phyloP scores from a whole-genome alignment of 1,139 yeast species.

The Petasospora fabianii region DNA sequence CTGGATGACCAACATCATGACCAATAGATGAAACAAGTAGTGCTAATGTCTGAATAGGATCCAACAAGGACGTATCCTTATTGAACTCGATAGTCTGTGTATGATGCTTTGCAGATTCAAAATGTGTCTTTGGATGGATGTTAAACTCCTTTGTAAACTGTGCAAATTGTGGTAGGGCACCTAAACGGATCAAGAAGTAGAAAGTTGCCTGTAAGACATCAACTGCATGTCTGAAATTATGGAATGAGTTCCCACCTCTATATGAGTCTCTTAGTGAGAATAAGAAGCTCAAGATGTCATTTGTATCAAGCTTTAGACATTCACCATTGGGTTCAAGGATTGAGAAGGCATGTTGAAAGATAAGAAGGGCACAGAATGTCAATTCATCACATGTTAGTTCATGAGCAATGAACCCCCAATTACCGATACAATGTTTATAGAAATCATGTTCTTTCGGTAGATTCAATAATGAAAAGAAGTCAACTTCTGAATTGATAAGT shows the following conservation, averaged over 20 bases:
- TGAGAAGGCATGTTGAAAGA: slow-evolving; percentile 47
- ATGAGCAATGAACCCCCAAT: slow-evolving; percentile 66
- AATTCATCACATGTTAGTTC: slow-evolving; percentile 65
- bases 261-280: slow-evolving; percentile 71
- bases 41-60: slow-evolving; percentile 50
- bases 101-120: background rate
- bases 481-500: slow-evolving; percentile 37
- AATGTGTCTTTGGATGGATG: slow-evolving; percentile 17
- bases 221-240: slow-evolving; percentile 91
- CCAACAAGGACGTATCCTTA: slow-evolving; percentile 28
- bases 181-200: slow-evolving; percentile 51
- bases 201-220: slow-evolving; percentile 93
- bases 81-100: slow-evolving; percentile 4
- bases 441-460: slow-evolving; percentile 23
- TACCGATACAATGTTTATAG: slow-evolving; percentile 30
- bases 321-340: slow-evolving; percentile 29
- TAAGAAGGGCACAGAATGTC: slow-evolving; percentile 54
- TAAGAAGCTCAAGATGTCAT: slow-evolving; percentile 53
- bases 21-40: slow-evolving; percentile 83
- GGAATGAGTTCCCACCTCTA: slow-evolving; percentile 83
- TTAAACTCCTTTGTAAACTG: slow-evolving; percentile 18
- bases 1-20: slow-evolving; percentile 97
- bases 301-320: slow-evolving; percentile 34
- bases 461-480: slow-evolving; percentile 34
- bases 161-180: slow-evolving; percentile 31